Base-by-base conservation (phyloP, 2,329 filamentous ascomycete genomes). In the Daldinia eschscholtzii region DNA sequence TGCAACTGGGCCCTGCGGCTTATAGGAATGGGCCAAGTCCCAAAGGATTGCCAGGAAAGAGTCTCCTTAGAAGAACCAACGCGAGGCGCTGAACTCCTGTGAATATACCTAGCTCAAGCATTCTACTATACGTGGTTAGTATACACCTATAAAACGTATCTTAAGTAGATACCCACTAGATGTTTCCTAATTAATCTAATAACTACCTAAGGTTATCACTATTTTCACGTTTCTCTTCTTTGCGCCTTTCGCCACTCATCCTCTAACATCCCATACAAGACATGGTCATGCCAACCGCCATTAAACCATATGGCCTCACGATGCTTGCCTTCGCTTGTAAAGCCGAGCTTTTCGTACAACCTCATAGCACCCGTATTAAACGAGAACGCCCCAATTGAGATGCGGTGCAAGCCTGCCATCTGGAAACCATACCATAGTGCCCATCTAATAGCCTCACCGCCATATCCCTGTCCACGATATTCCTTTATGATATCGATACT, bases 381-480 rank as follows among this genome's bases (percentile, higher is more conserved):
- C 15, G 73, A 75, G 55, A 77, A 77, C 1, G 74, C 73, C 33
- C 73, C 70, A 33, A 82, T 76, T 30, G 78, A 76, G 39, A 81
- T 72, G 12, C 79, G 75, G 64, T 81, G 80, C 64, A 81, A 60
- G 2, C 78, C 78, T 2, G 78, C 79, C 65, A 78, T 76, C 55
- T 76, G 72, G 48, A 80, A 80, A 1, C 64, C 75, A 72, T 77
- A 81, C 52, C 76, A 76, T 18, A 80, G 64, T 6, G 72, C 69
- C 80, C 80, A 82, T 42, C 73, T 64, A 33, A 82, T 79, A 4
- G 80, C 80, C 69, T 82, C 81, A n/a, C 64, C 70, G 0, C 80
- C 80, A 65, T 81, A 81, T 0, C 80, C 80, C 20, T 74, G 72
- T 1, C 80, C 72, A 37, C 77, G 78, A 57, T 79, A 70, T 5